Conservation (phyloP, 2,329 filamentous ascomycete species). For the Magnaporthiopsis incrustans region DNA sequence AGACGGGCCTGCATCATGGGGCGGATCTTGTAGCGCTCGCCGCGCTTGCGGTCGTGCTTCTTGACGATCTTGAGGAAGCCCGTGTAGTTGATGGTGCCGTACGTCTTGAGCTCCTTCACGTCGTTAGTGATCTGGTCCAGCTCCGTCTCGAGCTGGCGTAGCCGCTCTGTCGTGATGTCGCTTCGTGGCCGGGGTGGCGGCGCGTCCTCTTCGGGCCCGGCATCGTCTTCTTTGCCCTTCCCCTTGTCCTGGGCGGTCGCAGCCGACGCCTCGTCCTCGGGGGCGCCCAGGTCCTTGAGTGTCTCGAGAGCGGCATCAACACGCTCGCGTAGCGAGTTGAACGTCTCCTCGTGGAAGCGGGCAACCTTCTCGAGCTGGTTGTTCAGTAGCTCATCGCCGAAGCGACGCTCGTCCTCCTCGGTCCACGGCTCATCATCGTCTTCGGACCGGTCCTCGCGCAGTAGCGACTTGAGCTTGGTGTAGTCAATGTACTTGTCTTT, state of each 20-base stretch:
- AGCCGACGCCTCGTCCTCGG: slow-evolving; percentile 29
- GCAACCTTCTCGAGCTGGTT: slow-evolving; percentile 93
- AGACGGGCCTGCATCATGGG: slow-evolving; percentile 88
- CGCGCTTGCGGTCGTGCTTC: slow-evolving; percentile 95
- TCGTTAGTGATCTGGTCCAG: slow-evolving; percentile 84
- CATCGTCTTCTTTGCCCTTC: slow-evolving; percentile 29
- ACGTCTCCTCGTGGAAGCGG: slow-evolving; percentile 75
- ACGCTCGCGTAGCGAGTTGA: slow-evolving; percentile 46
- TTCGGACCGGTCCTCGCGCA: slow-evolving; percentile 64
- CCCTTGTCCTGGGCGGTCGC: slow-evolving; percentile 17
- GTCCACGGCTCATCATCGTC: slow-evolving; percentile 70
- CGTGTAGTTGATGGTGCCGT: slow-evolving; percentile 93
- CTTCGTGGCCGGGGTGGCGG: slow-evolving; percentile 13
- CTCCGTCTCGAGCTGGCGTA: slow-evolving; percentile 68
- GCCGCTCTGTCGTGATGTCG: slow-evolving; percentile 39
- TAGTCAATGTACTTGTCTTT: slow-evolving; percentile 95
- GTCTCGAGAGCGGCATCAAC: slow-evolving; percentile 54
- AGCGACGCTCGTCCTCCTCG: slow-evolving; percentile 84
- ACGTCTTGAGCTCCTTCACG: slow-evolving; percentile 88
- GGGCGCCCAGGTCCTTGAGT: slow-evolving; percentile 72
- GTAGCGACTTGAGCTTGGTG: slow-evolving; percentile 77
- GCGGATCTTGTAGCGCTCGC: slow-evolving; percentile 76
- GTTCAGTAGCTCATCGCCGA: slow-evolving; percentile 93
- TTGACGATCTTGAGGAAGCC: slow-evolving; percentile 97
- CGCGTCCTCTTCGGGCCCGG: background rate